Percentiles rank a stretch among this genome's conserved stretches.
These are phyloP conservation scores for Stagonosporopsis cucurbitacearum DNA, from an alignment of 2,329 filamentous ascomycete genomes.

Conservation along the genomic window DNA sequence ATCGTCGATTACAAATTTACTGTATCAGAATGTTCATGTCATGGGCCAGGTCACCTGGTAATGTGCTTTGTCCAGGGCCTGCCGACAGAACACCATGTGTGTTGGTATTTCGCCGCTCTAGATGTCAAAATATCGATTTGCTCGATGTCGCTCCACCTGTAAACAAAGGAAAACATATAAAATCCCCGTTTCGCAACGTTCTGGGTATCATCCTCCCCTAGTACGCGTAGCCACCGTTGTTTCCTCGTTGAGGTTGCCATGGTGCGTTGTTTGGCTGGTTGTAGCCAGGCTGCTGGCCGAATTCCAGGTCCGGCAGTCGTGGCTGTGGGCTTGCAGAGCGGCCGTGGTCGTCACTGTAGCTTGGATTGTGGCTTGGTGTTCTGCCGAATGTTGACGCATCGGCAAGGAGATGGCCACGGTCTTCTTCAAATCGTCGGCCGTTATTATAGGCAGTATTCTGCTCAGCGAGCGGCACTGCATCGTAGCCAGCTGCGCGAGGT, in stretches of 20 bases:
- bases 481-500: conserved; percentile 43
- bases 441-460: conserved; percentile 41
- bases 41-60: conserved; percentile 18
- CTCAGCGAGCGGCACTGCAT: conserved; percentile 46
- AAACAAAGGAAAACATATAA: conserved; percentile 19
- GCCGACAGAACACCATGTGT: conserved; percentile 19
- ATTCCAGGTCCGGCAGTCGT: conserved; percentile 40
- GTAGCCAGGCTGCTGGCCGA: conserved; percentile 32
- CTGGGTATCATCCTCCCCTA: conserved; percentile 26
- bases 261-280: conserved; percentile 24
- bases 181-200: conserved; percentile 9
- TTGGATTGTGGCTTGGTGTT: conserved; percentile 33
- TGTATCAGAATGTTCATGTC: conserved; percentile 22
- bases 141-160: conserved; percentile 11
- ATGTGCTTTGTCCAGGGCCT: conserved; percentile 17
- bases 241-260: conserved; percentile 36
- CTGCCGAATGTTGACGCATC: conserved; percentile 45
- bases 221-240: conserved; percentile 35
- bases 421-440: conserved; percentile 34
- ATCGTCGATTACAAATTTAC: conserved; percentile 13
- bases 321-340: conserved; percentile 39
- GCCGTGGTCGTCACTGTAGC: conserved; percentile 27
- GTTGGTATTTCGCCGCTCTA: conserved; percentile 17
- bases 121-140: conserved; percentile 10
- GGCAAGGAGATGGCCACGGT: conserved; percentile 41